phyloP scores from a whole-genome alignment of 495 filamentous ascomycete species.

The Schizothecium vesticola region DNA sequence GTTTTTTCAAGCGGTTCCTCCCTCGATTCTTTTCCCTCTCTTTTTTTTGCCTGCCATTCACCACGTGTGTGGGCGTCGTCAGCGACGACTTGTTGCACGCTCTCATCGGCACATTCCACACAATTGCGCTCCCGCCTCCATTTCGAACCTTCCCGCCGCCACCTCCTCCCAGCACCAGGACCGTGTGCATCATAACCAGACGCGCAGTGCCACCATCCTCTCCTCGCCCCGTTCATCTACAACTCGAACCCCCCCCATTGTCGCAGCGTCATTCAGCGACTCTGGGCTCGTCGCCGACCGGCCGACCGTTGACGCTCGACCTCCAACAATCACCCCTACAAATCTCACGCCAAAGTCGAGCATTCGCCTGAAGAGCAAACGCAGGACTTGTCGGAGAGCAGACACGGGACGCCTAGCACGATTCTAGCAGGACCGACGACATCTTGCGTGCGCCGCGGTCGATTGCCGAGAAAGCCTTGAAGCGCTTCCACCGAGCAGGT shows the following conservation, averaged over 20 bases:
- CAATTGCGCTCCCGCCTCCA: neutral
- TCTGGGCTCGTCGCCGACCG: neutral
- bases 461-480: neutral
- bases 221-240: neutral
- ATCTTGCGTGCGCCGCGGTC: neutral
- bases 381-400: neutral
- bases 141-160: neutral
- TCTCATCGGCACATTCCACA: neutral
- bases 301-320: neutral
- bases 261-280: slow-evolving; percentile 6
- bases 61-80: neutral
- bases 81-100: neutral
- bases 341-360: neutral
- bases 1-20: neutral
- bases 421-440: neutral
- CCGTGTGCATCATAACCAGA: neutral
- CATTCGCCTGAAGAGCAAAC: neutral
- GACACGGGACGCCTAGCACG: neutral
- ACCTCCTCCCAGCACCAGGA: neutral
- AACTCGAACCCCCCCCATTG: neutral
- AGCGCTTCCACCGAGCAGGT: neutral
- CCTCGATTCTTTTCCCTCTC: slow-evolving; percentile 1
- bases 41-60: neutral
- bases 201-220: neutral
- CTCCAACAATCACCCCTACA: neutral